phyloP scores from a whole-genome alignment of 73 alveolate genomes.

The Breviolum minutum region DNA sequence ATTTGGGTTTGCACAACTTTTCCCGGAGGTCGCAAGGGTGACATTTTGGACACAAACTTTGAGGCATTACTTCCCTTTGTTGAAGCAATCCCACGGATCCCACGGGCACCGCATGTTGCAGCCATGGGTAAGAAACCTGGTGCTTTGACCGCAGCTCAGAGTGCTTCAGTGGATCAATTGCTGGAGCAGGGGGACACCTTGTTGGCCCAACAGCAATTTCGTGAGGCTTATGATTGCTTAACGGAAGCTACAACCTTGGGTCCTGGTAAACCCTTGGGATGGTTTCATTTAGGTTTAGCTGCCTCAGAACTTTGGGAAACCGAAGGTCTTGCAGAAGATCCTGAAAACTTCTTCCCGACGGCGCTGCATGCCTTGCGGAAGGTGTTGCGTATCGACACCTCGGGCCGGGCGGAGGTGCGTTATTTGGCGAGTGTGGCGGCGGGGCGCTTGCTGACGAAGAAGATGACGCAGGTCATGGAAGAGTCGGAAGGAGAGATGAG shows the following conservation, averaged over 20 bases:
- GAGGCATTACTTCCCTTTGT: no score
- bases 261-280: neutral
- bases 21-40: no score
- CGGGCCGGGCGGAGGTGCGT: constrained; percentile 48
- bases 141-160: no score
- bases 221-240: neutral
- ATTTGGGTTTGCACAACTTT: no score
- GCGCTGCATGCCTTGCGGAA: constrained; percentile 5
- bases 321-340: neutral
- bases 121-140: no score
- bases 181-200: neutral
- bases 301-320: constrained; percentile 46
- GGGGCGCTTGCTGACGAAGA: constrained; percentile 47
- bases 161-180: neutral
- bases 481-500: neutral
- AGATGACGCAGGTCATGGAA: neutral
- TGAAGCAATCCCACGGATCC: no score
- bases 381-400: constrained; percentile 43
- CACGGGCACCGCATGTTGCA: no score
- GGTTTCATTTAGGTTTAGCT: constrained; percentile 17
- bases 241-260: neutral
- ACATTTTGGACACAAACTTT: no score
- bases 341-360: neutral
- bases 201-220: neutral
- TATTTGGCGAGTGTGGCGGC: constrained; percentile 26